Evolutionary conservation across 805 yeast species (phyloP).

Genomic region (Metschnikowia vanudenii): DNA sequence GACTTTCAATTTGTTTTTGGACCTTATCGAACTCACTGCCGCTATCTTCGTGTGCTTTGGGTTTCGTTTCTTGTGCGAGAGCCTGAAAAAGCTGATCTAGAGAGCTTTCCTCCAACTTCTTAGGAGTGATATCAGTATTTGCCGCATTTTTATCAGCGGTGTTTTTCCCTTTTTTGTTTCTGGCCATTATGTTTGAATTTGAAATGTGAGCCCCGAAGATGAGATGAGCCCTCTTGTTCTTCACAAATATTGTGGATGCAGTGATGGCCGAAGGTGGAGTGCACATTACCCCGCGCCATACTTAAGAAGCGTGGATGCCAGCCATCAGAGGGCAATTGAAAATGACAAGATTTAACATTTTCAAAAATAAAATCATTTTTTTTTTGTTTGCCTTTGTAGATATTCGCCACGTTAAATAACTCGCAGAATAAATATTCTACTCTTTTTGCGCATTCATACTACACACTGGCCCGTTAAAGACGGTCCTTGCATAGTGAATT

Average conservation of each 20-base stretch:
- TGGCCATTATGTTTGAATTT: conserved; percentile 17
- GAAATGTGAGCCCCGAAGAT: neutral
- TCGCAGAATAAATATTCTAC: no score
- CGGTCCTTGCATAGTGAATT: no score
- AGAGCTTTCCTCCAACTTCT: conserved; percentile 16
- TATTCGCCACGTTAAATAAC: no score
- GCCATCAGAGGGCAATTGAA: no score
- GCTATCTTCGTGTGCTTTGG: conserved; percentile 9
- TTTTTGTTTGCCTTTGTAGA: no score
- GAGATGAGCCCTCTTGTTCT: neutral
- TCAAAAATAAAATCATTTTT: no score
- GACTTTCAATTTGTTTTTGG: conserved; percentile 32
- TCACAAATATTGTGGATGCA: neutral
- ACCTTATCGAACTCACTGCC: conserved; percentile 29
- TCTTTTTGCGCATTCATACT: no score
- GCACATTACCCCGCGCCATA: neutral
- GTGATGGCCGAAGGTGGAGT: conserved; percentile 3
- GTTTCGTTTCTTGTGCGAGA: conserved; percentile 27
- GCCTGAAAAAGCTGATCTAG: conserved; percentile 34
- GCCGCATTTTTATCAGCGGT: conserved; percentile 3
- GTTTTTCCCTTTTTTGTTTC: conserved; percentile 10
- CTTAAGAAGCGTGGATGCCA: neutral
- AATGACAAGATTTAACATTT: no score
- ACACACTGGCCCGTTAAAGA: no score
- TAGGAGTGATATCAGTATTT: conserved; percentile 4